Evolutionary conservation across 352 stramenopile genomes (phyloP).

Genomic region (Globisporangium perplexum): DNA sequence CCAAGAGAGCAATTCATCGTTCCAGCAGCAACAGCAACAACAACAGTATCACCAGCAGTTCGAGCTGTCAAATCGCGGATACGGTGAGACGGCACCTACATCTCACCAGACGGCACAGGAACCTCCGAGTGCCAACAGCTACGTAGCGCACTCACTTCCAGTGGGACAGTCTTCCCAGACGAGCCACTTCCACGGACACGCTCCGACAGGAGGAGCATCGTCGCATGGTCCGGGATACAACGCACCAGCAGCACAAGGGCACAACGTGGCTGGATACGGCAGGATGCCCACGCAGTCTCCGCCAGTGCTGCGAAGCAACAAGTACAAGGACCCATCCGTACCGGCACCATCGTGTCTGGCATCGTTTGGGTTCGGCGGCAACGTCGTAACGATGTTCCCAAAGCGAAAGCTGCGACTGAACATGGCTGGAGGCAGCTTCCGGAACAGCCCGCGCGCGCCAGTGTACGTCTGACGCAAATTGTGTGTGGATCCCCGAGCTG

Average conservation of each 20-base stretch:
- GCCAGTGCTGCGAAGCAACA: slow-evolving; percentile 42
- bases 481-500: neutral
- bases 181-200: neutral
- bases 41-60: slow-evolving; percentile 15
- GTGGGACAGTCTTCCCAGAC: slow-evolving; percentile 1
- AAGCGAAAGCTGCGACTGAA: slow-evolving; percentile 81
- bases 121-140: slow-evolving; percentile 1
- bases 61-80: neutral
- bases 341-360: slow-evolving; percentile 65
- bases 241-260: neutral
- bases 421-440: slow-evolving; percentile 41
- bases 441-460: slow-evolving; percentile 55
- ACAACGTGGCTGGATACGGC: slow-evolving; percentile 4
- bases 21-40: slow-evolving; percentile 5
- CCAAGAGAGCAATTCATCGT: neutral
- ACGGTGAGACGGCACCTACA: neutral
- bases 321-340: slow-evolving; percentile 82
- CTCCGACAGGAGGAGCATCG: neutral
- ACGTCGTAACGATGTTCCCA: slow-evolving; percentile 87
- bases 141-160: neutral
- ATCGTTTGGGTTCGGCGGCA: slow-evolving; percentile 85
- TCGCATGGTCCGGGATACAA: slow-evolving; percentile 5
- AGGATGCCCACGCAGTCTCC: slow-evolving; percentile 5
- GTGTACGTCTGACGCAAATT: slow-evolving; percentile 26
- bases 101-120: slow-evolving; percentile 1